These are phyloP conservation scores for Bocquillonia castaneifolia DNA, from an alignment of 441 rosid genomes.

Conservation along the genomic window DNA sequence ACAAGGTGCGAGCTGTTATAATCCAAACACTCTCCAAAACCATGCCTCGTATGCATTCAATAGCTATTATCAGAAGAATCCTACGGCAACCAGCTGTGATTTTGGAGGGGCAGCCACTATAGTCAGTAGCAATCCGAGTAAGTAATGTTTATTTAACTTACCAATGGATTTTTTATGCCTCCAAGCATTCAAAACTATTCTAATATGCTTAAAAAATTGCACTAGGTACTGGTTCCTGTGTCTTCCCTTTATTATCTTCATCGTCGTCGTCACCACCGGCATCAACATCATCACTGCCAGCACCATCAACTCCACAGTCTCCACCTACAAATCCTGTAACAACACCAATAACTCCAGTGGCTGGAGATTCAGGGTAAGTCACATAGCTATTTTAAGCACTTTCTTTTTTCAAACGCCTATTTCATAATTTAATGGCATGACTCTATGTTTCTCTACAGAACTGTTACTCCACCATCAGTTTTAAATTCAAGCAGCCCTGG, in stretches of 20 bases:
- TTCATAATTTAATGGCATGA: constrained; percentile 9
- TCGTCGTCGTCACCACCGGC: constrained; percentile 43
- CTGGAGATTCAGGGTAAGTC: constrained; percentile 47
- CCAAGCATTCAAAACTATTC: constrained; percentile 1
- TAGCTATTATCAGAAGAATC: constrained; percentile 85
- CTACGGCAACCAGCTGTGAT: constrained; percentile 74
- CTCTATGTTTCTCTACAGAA: constrained; percentile 35
- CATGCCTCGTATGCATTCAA: constrained; percentile 95
- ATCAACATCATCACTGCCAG: constrained; percentile 33
- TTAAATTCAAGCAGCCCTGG: constrained; percentile 55
- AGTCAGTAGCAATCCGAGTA: constrained; percentile 73
- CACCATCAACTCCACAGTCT: constrained; percentile 32
- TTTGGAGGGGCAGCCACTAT: constrained; percentile 72
- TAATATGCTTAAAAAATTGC: constrained; percentile 7
- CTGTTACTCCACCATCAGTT: constrained; percentile 61
- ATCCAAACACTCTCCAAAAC: constrained; percentile 57
- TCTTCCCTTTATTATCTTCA: constrained; percentile 55
- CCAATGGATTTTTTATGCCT: constrained; percentile 5
- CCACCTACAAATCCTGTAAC: constrained; percentile 33
- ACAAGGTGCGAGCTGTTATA: constrained; percentile 77
- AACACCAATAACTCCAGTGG: constrained; percentile 28
- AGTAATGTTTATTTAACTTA: constrained; percentile 28
- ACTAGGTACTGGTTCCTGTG: constrained; percentile 80
- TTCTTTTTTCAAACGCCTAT: not conserved
- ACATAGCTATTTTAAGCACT: not conserved